Evolutionary conservation across 495 filamentous ascomycete species (phyloP).

Genomic region (Podospora anserina): DNA sequence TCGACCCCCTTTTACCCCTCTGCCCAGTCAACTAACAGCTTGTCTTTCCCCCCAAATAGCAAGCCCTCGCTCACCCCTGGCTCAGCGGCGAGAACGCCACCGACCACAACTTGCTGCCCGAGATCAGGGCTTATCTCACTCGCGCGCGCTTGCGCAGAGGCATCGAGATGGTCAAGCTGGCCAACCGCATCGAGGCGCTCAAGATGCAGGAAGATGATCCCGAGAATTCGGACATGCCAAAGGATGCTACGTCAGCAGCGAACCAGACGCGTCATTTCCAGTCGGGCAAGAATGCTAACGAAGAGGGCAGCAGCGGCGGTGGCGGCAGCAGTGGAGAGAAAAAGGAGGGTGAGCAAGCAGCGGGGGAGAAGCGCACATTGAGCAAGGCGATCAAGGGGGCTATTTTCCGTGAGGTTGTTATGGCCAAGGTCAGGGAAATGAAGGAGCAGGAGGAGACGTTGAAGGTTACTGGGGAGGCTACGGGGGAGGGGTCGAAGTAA

Average conservation of each 20-base stretch:
- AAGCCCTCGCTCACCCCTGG: slow-evolving; percentile 84
- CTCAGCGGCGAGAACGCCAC: slow-evolving; percentile 85
- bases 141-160: slow-evolving; percentile 85
- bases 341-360: slow-evolving; percentile 24
- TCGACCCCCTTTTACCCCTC: neutral
- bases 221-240: slow-evolving; percentile 61
- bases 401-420: slow-evolving; percentile 95
- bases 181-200: slow-evolving; percentile 94
- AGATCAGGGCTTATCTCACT: slow-evolving; percentile 92
- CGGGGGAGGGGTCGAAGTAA: slow-evolving; percentile 5
- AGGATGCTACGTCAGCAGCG: slow-evolving; percentile 59
- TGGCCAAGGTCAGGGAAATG: slow-evolving; percentile 92
- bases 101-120: slow-evolving; percentile 94
- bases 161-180: slow-evolving; percentile 94
- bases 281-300: slow-evolving; percentile 9
- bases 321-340: slow-evolving; percentile 28
- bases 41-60: slow-evolving; percentile 34
- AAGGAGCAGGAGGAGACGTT: slow-evolving; percentile 79
- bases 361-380: slow-evolving; percentile 62
- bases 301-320: slow-evolving; percentile 20
- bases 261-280: slow-evolving; percentile 44
- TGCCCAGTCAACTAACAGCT: slow-evolving; percentile 13
- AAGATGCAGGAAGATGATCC: slow-evolving; percentile 93
- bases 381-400: slow-evolving; percentile 78
- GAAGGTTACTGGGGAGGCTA: slow-evolving; percentile 57